Conservation (phyloP, 129 eudicot species). For the Arctium minus region DNA sequence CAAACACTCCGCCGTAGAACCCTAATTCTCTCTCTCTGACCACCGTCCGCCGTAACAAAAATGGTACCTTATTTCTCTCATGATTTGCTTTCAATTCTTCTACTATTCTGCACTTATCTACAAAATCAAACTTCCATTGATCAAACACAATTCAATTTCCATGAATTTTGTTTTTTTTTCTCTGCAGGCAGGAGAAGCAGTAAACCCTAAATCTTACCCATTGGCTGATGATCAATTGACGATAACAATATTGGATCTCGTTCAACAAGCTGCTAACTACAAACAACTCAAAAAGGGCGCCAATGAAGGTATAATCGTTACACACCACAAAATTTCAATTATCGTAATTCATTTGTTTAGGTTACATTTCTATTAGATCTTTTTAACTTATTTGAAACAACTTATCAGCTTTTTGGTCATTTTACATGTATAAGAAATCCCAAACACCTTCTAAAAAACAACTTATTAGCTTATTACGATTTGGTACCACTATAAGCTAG, state of each 20-base stretch:
- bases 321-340: too few species aligned
- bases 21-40: too few species aligned
- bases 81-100: not conserved
- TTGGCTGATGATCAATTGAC: conserved; percentile 40
- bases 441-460: too few species aligned
- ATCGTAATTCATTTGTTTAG: too few species aligned
- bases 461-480: too few species aligned
- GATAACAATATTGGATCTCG: conserved; percentile 34
- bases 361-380: too few species aligned
- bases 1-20: too few species aligned
- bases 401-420: too few species aligned
- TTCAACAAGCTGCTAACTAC: conserved; percentile 43
- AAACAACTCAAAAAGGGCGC: conserved; percentile 40
- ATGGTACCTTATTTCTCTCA: too few species aligned
- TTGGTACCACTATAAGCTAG: not conserved
- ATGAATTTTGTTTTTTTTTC: not conserved
- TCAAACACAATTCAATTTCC: not conserved
- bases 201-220: conserved; percentile 45
- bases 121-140: not conserved
- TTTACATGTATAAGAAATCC: too few species aligned
- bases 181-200: conserved; percentile 30
- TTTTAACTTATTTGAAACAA: too few species aligned
- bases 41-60: too few species aligned
- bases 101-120: not conserved
- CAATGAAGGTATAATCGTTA: conserved; percentile 25